Conservation (phyloP, 345 rosid genomes). For the Citrus sp. region DNA sequence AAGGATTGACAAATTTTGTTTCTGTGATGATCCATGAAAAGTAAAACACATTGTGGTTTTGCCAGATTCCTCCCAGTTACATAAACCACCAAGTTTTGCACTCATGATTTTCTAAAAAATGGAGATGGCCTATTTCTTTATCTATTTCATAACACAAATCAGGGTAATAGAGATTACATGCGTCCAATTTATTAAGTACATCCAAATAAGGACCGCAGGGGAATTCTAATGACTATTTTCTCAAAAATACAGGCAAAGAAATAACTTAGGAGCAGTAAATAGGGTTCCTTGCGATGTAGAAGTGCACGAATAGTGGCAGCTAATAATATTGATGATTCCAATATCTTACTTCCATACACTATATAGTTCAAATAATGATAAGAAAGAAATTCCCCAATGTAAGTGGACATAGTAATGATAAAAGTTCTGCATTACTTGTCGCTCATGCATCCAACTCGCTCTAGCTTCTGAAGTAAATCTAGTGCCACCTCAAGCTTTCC, state of each 20-base stretch:
- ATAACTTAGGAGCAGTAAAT: not conserved
- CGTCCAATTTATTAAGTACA: not conserved
- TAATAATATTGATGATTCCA: constrained; percentile 59
- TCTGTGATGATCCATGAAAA: not conserved
- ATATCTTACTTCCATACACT: constrained; percentile 26
- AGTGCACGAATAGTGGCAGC: constrained; percentile 62
- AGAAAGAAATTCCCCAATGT: constrained; percentile 1
- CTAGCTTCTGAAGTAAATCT: constrained; percentile 58
- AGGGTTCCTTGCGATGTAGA: constrained; percentile 56
- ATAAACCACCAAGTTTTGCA: not conserved
- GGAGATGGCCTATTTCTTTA: not conserved
- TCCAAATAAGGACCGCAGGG: not conserved
- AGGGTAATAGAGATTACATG: not conserved
- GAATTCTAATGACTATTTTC: not conserved
- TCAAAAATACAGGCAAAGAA: not conserved
- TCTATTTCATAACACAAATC: not conserved
- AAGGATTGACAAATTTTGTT: not conserved
- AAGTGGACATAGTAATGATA: not conserved
- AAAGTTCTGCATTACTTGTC: constrained; percentile 45
- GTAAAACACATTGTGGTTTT: not conserved
- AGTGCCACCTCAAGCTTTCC: constrained; percentile 83
- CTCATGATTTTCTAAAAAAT: not conserved
- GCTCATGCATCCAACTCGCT: constrained; percentile 40
- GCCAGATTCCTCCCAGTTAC: not conserved
- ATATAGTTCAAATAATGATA: constrained; percentile 13